A percentile compares a stretch with the other conserved stretches of the same genome.
phyloP scores from a whole-genome alignment of 2,329 filamentous ascomycete species.

The Epichloe hybrida region DNA sequence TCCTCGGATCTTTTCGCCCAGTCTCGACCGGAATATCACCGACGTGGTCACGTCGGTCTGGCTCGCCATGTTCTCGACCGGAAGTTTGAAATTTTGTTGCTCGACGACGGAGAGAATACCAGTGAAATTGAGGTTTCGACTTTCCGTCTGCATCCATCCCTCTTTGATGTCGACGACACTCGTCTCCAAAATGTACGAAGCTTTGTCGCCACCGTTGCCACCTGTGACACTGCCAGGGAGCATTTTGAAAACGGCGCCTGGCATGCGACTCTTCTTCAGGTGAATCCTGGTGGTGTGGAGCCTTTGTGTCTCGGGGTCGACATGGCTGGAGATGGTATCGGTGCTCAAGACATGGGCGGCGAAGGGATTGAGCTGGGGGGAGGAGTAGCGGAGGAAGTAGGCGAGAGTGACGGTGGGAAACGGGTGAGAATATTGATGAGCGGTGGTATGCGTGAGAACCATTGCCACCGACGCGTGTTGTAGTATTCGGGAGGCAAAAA shows the following conservation, averaged over 20 bases:
- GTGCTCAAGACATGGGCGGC: conserved; percentile 70
- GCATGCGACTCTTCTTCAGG: conserved; percentile 68
- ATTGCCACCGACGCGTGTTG: conserved; percentile 26
- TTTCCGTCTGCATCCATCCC: conserved; percentile 74
- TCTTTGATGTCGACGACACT: conserved; percentile 67
- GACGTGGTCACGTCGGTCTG: conserved; percentile 59
- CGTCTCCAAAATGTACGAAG: conserved; percentile 68
- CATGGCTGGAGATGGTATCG: conserved; percentile 62
- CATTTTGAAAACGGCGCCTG: conserved; percentile 60
- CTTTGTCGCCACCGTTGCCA: conserved; percentile 49
- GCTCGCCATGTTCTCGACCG: conserved; percentile 16
- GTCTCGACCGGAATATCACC: conserved; percentile 56
- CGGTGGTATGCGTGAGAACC: conserved; percentile 51
- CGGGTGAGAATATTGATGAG: conserved; percentile 64
- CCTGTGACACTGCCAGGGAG: conserved; percentile 58
- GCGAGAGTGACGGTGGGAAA: conserved; percentile 78
- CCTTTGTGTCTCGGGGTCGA: conserved; percentile 60
- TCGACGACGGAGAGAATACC: conserved; percentile 72
- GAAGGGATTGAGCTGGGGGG: conserved; percentile 59
- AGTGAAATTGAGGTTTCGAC: conserved; percentile 69
- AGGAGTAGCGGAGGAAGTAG: conserved; percentile 79
- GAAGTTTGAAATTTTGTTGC: conserved; percentile 51
- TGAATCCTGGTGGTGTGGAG: conserved; percentile 69
- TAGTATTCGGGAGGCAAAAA: neutral
- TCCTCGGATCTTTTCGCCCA: conserved; percentile 54